phyloP scores from a whole-genome alignment of 495 filamentous ascomycete species.

The Penicillium simplicissimum region DNA sequence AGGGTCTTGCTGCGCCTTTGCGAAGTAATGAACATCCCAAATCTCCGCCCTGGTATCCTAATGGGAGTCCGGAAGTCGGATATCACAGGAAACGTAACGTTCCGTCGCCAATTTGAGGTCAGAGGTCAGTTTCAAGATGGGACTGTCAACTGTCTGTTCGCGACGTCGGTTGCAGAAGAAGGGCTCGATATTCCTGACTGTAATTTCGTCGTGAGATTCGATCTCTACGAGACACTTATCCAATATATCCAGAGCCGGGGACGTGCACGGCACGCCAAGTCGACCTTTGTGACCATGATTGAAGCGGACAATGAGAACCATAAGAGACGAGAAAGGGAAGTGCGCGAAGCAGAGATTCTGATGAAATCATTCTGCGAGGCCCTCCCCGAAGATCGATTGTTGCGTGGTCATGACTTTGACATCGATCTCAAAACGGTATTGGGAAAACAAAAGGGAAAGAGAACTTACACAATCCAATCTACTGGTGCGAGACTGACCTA shows the following conservation, averaged over 20 bases:
- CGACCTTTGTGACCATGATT: constrained; percentile 80
- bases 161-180: constrained; percentile 92
- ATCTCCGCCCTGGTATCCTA: constrained; percentile 67
- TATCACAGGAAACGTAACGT: constrained; percentile 58
- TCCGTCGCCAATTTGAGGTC: constrained; percentile 73
- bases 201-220: constrained; percentile 86
- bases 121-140: constrained; percentile 78
- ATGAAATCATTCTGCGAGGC: constrained; percentile 75
- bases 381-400: constrained; percentile 72
- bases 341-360: constrained; percentile 52
- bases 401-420: constrained; percentile 62
- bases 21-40: constrained; percentile 51
- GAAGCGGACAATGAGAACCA: constrained; percentile 68
- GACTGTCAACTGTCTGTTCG: constrained; percentile 84
- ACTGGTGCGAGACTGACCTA: constrained; percentile 85
- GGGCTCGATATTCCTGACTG: constrained; percentile 96
- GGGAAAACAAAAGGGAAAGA: constrained; percentile 52
- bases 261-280: constrained; percentile 75
- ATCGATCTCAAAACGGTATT: constrained; percentile 50
- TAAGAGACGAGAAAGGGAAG: constrained; percentile 53
- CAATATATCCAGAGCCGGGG: constrained; percentile 95
- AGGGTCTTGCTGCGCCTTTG: constrained; percentile 68
- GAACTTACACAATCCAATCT: constrained; percentile 59
- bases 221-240: constrained; percentile 88
- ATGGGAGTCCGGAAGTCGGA: constrained; percentile 57